These are phyloP conservation scores for Botrytis pseudocinerea DNA, from an alignment of 2,329 filamentous ascomycete genomes.

Conservation along the genomic window DNA sequence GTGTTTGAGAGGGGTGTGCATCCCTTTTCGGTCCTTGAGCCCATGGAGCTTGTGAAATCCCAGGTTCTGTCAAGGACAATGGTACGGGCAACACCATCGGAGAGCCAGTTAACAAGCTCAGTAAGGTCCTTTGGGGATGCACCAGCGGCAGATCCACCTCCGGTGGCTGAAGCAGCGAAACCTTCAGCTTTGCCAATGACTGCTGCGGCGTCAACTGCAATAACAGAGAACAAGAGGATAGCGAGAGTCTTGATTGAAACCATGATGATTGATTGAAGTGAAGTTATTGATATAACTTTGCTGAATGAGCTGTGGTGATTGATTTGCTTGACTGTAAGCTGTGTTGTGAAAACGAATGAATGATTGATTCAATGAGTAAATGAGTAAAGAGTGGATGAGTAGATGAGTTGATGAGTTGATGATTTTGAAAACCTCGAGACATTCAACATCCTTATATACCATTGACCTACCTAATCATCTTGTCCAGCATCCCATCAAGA, in stretches of 20 bases:
- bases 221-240: not conserved
- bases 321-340: not conserved
- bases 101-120: not conserved
- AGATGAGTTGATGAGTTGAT: not conserved
- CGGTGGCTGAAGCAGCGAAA: not conserved
- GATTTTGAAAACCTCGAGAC: not conserved
- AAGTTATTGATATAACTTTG: not conserved
- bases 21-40: not conserved
- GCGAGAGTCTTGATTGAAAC: not conserved
- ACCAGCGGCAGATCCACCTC: not conserved
- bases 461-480: not conserved
- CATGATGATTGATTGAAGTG: not conserved
- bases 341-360: not conserved
- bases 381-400: too few species aligned
- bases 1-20: not conserved
- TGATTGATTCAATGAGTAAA: not conserved
- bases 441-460: not conserved
- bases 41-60: not conserved
- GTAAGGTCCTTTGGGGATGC: not conserved
- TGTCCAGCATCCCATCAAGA: not conserved
- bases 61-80: conserved; percentile 1
- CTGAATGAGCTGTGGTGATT: not conserved
- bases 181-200: conserved; percentile 12
- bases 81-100: not conserved
- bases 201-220: not conserved